A percentile compares a stretch with the other conserved stretches of the same genome.
These are phyloP conservation scores for Diplodia intermedia DNA, from an alignment of 2,329 filamentous ascomycete species.

Conservation along the genomic window DNA sequence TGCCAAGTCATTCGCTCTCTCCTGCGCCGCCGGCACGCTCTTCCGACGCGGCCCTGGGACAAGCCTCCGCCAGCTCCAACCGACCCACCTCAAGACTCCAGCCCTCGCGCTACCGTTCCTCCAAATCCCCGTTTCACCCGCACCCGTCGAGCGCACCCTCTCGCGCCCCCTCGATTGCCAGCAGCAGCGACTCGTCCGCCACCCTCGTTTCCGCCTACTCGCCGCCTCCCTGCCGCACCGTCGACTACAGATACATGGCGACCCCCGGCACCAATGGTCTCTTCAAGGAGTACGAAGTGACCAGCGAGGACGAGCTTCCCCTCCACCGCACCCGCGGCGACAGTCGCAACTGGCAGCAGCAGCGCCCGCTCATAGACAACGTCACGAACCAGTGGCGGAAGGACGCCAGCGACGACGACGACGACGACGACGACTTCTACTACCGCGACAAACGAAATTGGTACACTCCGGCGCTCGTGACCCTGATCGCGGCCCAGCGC, in stretches of 20 bases:
- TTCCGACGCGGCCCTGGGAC: slow-evolving; percentile 7
- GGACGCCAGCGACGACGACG: slow-evolving; percentile 47
- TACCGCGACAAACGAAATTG: slow-evolving; percentile 46
- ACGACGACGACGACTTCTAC: slow-evolving; percentile 49
- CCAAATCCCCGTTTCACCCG: background rate
- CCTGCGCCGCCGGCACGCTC: slow-evolving; percentile 16
- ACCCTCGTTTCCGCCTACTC: slow-evolving; percentile 24
- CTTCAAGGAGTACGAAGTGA: slow-evolving; percentile 17
- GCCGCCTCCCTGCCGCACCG: slow-evolving; percentile 6
- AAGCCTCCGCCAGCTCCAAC: background rate
- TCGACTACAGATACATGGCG: slow-evolving; percentile 32
- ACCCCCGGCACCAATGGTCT: slow-evolving; percentile 18
- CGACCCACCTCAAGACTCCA: slow-evolving; percentile 3
- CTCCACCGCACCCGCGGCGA: slow-evolving; percentile 3
- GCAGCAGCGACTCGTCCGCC: slow-evolving; percentile 28
- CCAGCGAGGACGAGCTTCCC: slow-evolving; percentile 28
- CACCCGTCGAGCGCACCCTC: background rate
- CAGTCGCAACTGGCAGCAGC: slow-evolving; percentile 30
- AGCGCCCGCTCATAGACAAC: slow-evolving; percentile 36
- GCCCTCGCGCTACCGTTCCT: slow-evolving; percentile 5
- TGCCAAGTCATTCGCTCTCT: background rate
- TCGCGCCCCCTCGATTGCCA: slow-evolving; percentile 19
- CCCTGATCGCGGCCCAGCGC: slow-evolving; percentile 39
- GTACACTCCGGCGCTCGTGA: slow-evolving; percentile 44
- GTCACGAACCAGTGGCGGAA: slow-evolving; percentile 39